A percentile compares a stretch with the other conserved stretches of the same genome.
phyloP scores from a whole-genome alignment of 176 grass and related monocot species.

The Oropetium thomaeum region DNA sequence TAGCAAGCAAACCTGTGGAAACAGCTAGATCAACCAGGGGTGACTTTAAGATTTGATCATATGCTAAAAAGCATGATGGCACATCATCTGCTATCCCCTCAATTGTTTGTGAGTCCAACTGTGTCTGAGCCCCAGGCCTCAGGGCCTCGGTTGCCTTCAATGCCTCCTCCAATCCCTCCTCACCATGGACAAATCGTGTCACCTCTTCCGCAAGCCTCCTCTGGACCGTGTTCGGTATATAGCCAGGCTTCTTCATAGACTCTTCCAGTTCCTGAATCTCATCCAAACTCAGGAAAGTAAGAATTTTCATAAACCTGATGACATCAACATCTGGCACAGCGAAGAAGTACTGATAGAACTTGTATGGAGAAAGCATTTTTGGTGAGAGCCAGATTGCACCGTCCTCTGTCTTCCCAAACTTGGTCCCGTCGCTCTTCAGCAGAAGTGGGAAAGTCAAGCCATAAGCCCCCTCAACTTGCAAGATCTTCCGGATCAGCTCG shows the following conservation, averaged over 20 bases:
- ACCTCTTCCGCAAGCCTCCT: constrained; percentile 91
- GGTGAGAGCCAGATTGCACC: constrained; percentile 83
- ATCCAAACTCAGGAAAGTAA: constrained; percentile 76
- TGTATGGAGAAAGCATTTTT: constrained; percentile 79
- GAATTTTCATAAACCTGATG: constrained; percentile 72
- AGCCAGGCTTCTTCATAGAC: constrained; percentile 67
- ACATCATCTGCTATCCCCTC: constrained; percentile 90
- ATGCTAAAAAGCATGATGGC: constrained; percentile 67
- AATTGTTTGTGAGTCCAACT: constrained; percentile 66
- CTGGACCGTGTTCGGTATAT: constrained; percentile 75
- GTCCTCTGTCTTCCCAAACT: constrained; percentile 89
- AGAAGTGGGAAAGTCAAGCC: constrained; percentile 85
- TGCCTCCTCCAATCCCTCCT: constrained; percentile 77
- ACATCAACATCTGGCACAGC: constrained; percentile 74
- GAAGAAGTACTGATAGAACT: constrained; percentile 92
- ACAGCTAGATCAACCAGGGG: constrained; percentile 85
- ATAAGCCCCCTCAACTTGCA: constrained; percentile 84
- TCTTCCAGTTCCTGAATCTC: constrained; percentile 81
- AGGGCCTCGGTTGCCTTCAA: constrained; percentile 83
- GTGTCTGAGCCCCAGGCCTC: constrained; percentile 66
- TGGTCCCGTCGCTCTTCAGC: constrained; percentile 83
- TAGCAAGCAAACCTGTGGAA: constrained; percentile 69
- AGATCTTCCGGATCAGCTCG: constrained; percentile 83
- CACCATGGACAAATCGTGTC: constrained; percentile 81
- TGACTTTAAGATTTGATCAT: constrained; percentile 74